Conservation (phyloP, 1,284 basidiomycete species). For the Heimioporus retisporus region DNA sequence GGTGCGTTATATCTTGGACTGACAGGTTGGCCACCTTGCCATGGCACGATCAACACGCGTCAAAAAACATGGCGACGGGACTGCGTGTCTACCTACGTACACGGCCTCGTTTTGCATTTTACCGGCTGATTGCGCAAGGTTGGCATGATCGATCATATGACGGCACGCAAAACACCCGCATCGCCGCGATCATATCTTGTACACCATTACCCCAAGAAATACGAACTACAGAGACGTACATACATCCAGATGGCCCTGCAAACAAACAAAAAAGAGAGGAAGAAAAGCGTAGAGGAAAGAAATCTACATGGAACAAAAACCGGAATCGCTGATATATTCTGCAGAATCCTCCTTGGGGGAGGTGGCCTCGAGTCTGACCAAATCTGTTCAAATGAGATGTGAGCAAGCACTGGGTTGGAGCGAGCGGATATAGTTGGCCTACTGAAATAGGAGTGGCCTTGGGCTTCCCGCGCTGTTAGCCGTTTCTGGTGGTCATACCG, state of each 20-base stretch:
- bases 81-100: conserved; percentile 39
- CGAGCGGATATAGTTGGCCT: conserved; percentile 39
- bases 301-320: conserved; percentile 62
- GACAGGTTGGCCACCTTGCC: conserved; percentile 37
- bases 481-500: conserved; percentile 90
- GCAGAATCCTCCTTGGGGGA: conserved; percentile 61
- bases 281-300: not conserved
- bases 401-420: conserved; percentile 19
- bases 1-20: conserved; percentile 42
- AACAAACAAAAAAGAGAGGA: not conserved
- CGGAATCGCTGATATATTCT: conserved; percentile 67
- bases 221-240: conserved; percentile 14
- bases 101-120: conserved; percentile 38
- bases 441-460: conserved; percentile 86
- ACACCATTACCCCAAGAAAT: conserved; percentile 22
- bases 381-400: conserved; percentile 48
- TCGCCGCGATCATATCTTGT: conserved; percentile 21
- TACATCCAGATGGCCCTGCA: conserved; percentile 11
- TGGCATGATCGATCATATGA: conserved; percentile 29
- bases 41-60: conserved; percentile 45
- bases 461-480: conserved; percentile 84
- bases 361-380: conserved; percentile 63
- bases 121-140: conserved; percentile 31
- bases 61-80: conserved; percentile 28
- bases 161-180: conserved; percentile 21